Evolutionary conservation across 2,329 filamentous ascomycete genomes (phyloP).

Genomic region (Cladophialophora yegresii): DNA sequence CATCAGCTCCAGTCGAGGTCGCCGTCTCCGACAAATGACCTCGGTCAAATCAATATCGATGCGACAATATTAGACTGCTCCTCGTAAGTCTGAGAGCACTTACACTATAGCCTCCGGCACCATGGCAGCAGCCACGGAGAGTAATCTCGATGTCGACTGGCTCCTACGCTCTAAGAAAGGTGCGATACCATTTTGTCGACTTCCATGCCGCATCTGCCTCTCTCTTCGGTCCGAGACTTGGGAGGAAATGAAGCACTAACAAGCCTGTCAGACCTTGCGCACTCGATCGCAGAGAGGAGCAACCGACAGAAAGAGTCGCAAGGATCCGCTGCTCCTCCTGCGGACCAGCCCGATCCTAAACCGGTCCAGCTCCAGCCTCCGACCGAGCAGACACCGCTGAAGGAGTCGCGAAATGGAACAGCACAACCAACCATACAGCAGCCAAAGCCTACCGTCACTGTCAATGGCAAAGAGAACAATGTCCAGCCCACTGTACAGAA

Average conservation of each 20-base stretch:
- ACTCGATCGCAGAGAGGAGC: constrained; percentile 36
- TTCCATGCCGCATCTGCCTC: neutral
- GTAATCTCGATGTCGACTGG: constrained; percentile 83
- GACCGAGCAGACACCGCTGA: constrained; percentile 23
- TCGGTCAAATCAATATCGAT: constrained; percentile 11
- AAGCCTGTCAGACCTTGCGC: constrained; percentile 18
- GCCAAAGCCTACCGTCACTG: constrained; percentile 12
- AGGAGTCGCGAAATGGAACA: constrained; percentile 32
- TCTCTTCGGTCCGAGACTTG: neutral
- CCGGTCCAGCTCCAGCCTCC: constrained; percentile 20
- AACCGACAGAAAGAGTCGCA: constrained; percentile 25
- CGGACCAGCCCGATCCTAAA: constrained; percentile 30
- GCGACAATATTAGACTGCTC: neutral
- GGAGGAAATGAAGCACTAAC: constrained; percentile 10
- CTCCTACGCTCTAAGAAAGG: constrained; percentile 83
- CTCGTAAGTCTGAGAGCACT: neutral
- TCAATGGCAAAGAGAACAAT: constrained; percentile 22
- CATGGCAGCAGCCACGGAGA: constrained; percentile 59
- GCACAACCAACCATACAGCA: neutral
- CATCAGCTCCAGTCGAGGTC: constrained; percentile 3
- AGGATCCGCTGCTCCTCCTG: constrained; percentile 32
- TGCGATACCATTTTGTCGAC: constrained; percentile 47
- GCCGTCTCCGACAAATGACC: neutral
- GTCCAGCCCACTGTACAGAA: constrained; percentile 15
- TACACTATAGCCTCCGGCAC: constrained; percentile 1